Evolutionary conservation across 768 basidiomycete genomes (phyloP), one percentile per base, ranked within the genome.

Genomic region (Mycena olivaceomarginata): DNA sequence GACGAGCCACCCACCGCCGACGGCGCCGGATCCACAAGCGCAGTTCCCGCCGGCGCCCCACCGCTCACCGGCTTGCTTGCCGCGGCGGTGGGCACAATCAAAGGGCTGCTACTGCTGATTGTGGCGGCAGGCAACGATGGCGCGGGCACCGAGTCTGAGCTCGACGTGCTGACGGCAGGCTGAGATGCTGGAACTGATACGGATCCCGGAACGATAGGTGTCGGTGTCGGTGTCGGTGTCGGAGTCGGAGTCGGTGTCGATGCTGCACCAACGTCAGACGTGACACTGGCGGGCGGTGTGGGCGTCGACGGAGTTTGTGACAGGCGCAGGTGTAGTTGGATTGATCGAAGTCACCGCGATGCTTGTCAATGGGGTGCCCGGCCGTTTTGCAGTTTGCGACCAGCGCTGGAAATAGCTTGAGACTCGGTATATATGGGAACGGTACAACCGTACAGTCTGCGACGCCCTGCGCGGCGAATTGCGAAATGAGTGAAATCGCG

Each of bases 321-420:
- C 48, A 51, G 66, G 37, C n/a, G 20, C 48, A 9, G 45, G 45
- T 16, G 65, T 31, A n/a, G 22, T 46, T 46, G 48, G 66, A 13
- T 9, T 67, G 31, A n/a, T 46, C 25, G 66, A 46, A n/a, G 48
- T n/a, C 66, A 67, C 66, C 9, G 66, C 25, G 18, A 67, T 20
- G 25, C 37, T 46, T 46, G 18, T 51, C 20, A 13, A 67, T 51
- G 2, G 66, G 31, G 25, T 67, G 45, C 12, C 48, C 48, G 12
- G 45, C 48, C 11, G 48, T 25, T 16, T 45, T 67, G 48, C 66
- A 67, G 46, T 16, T 67, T 15, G 45, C 25, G 31, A 67, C 66
- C 12, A 67, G 48, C 16, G 66, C 66, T 67, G 37, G 11, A 67
- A 31, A 40, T 31, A 13, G 60, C 39, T 20, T 31, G 15, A 48